Base-by-base conservation (phyloP, 495 filamentous ascomycete species). In the Talaromyces adpressus region DNA sequence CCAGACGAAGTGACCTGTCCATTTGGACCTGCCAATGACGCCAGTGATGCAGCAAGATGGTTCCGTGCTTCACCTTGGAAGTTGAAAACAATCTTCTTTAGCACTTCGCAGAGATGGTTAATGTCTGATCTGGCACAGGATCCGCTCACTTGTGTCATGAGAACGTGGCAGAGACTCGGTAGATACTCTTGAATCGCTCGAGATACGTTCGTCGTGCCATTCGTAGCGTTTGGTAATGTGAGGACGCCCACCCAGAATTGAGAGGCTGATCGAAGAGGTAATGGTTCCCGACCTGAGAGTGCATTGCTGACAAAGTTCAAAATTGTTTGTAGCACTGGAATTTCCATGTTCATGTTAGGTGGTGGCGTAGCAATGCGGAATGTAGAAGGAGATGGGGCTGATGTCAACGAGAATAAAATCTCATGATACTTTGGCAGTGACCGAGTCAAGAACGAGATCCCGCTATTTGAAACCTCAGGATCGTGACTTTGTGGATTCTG, bases 201-300 rank as follows among this genome's bases (percentile, higher is more conserved):
- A 59, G 85, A 73, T 20, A 90, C 71, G 18, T 74, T 67, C 2
- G 71, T 68, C 57, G 74, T 66, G 1, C 77, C 67, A 32, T 74
- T 68, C 29, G 72, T 76, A 4, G 82, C 63, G 29, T 69, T 56
- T 20, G 65, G 72, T 49, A 82, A 69, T 45, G 77, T 79, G 11
- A 76, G 54, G 14, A 79, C 67, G 64, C 82, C 70, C 67, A 90
- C 86, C 92, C 93, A 97, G 67, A 97, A 93, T 27, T 86, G 81
- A 29, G 87, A 85, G 0, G 92, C 88, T 4, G 91, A 85, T 41
- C 82, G 84, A 71, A 97, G 93, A 1, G 92, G 90, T 34, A 97
- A 79, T 0, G 89, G 84, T 39, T 97, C 92, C 3, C 81, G 83
- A 8, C 87, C 87, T 41, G 82, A 78, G 20, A 98, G 74, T 39